Percentiles rank a stretch among this genome's conserved stretches.
Conservation (phyloP, 2,329 filamentous ascomycete species). For the Neonectria punicea region DNA sequence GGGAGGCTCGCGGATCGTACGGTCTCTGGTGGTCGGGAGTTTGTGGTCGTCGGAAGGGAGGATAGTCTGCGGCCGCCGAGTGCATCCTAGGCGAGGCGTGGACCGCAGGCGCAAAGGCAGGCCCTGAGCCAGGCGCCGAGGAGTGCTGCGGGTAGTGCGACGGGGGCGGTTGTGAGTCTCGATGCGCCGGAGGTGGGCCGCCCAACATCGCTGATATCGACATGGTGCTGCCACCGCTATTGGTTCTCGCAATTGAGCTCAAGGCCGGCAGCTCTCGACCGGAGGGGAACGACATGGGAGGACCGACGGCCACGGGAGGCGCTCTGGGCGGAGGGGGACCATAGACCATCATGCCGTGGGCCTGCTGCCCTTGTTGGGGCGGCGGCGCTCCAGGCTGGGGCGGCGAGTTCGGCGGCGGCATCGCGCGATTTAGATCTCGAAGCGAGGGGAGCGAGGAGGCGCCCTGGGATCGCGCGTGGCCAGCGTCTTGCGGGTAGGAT, state of each 20-base stretch:
- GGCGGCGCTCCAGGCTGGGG: slow-evolving; percentile 50
- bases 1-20: slow-evolving; percentile 63
- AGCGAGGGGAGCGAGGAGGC: slow-evolving; percentile 56
- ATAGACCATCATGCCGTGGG: slow-evolving; percentile 52
- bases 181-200: slow-evolving; percentile 56
- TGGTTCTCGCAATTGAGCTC: slow-evolving; percentile 59
- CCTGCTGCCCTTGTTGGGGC: slow-evolving; percentile 43
- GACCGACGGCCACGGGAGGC: slow-evolving; percentile 55
- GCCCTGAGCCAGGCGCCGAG: slow-evolving; percentile 53
- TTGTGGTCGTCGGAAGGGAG: slow-evolving; percentile 72
- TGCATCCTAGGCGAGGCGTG: slow-evolving; percentile 68
- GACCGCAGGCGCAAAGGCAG: slow-evolving; percentile 59
- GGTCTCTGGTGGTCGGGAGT: slow-evolving; percentile 75
- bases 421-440: slow-evolving; percentile 51
- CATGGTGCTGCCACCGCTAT: slow-evolving; percentile 64
- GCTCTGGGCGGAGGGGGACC: slow-evolving; percentile 59
- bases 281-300: slow-evolving; percentile 57
- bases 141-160: slow-evolving; percentile 56
- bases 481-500: slow-evolving; percentile 45
- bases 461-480: slow-evolving; percentile 56
- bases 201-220: slow-evolving; percentile 71
- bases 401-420: slow-evolving; percentile 60
- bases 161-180: slow-evolving; percentile 54
- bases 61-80: slow-evolving; percentile 67
- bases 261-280: slow-evolving; percentile 66